Evolutionary conservation across 1,284 basidiomycete genomes (phyloP), one percentile per base, ranked within the genome.

Genomic region (Melampsora abietis-canadensis): DNA sequence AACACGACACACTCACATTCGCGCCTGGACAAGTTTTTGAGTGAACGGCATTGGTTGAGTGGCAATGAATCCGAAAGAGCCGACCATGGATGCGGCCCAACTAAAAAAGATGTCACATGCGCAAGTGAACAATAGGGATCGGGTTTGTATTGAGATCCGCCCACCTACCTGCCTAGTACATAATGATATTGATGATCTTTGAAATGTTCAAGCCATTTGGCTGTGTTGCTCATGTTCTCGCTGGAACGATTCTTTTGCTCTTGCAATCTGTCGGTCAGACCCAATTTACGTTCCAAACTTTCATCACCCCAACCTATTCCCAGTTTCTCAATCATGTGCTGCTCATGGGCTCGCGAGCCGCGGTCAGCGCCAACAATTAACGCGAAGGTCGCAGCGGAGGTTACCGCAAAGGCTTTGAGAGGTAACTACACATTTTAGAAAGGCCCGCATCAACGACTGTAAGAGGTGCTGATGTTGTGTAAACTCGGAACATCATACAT

Each of bases 21-120:
- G 47, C 17, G 68, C 68, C 44, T 72, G 68, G 21, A 72, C 61
- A 7, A 72, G 61, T 21, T 72, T 72, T 37, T 72, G 68, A 17
- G 61, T 64, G 40, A 72, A 72, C 54, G 68, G 61, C 46, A 63
- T 54, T 15, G 68, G 68, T 62, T 72, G 68, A n/a, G 68, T 61
- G 2, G 68, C 61, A 1, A 72, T 47, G 8, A 72, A 51, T 27
- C 46, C 68, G 44, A 72, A 72, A 30, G 68, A 72, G 30, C 68
- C 68, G 34, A 64, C 47, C 61, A 72, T 63, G 24, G 68, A 72
- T 21, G 48, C 61, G 54, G 68, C 68, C 68, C 68, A 72, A 31
- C 68, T 72, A 34, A 19, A 17, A 17, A 24, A 60, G 6, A 48
- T 44, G n/a, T 21, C 34, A 40, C 30, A 48, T n/a, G 31, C 6